phyloP scores from a whole-genome alignment of 2,329 filamentous ascomycete genomes.

The Neocatenulostroma microsporum region DNA sequence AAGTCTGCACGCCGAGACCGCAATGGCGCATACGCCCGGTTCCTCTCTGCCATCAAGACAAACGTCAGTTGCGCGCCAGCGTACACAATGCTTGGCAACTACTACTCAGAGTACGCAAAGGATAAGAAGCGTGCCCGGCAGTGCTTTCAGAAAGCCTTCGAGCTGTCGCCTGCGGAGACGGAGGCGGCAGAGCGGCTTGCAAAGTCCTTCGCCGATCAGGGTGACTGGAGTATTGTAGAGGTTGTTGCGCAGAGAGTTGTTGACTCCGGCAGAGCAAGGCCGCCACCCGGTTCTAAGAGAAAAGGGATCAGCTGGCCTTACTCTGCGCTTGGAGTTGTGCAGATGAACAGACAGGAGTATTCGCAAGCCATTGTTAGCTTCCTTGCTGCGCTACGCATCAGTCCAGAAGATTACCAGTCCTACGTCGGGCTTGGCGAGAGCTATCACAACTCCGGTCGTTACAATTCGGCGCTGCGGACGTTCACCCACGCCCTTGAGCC shows the following conservation, averaged over 20 bases:
- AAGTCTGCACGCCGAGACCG: constrained; percentile 69
- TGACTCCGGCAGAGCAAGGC: constrained; percentile 86
- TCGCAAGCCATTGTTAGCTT: constrained; percentile 84
- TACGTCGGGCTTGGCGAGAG: constrained; percentile 97
- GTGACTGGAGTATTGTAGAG: constrained; percentile 96
- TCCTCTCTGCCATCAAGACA: constrained; percentile 74
- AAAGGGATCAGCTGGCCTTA: constrained; percentile 95
- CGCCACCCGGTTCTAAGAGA: constrained; percentile 84
- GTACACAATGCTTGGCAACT: constrained; percentile 84
- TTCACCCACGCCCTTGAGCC: constrained; percentile 77
- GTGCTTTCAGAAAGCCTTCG: constrained; percentile 94
- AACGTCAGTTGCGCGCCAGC: constrained; percentile 83
- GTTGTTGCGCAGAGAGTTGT: constrained; percentile 83
- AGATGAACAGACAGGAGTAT: constrained; percentile 90
- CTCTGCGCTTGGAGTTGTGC: constrained; percentile 84
- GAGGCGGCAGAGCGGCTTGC: constrained; percentile 82
- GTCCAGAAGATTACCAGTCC: constrained; percentile 82
- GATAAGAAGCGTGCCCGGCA: constrained; percentile 80
- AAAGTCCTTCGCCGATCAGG: constrained; percentile 74
- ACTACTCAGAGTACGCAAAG: constrained; percentile 82
- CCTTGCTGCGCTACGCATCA: constrained; percentile 75
- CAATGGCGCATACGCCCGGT: constrained; percentile 72
- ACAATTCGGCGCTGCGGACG: constrained; percentile 87
- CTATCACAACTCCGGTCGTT: constrained; percentile 87
- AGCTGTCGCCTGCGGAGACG: constrained; percentile 80